Evolutionary conservation across 441 rosid species (phyloP), one percentile per base, ranked within the genome.

Genomic region (Dalechampia spathulata): DNA sequence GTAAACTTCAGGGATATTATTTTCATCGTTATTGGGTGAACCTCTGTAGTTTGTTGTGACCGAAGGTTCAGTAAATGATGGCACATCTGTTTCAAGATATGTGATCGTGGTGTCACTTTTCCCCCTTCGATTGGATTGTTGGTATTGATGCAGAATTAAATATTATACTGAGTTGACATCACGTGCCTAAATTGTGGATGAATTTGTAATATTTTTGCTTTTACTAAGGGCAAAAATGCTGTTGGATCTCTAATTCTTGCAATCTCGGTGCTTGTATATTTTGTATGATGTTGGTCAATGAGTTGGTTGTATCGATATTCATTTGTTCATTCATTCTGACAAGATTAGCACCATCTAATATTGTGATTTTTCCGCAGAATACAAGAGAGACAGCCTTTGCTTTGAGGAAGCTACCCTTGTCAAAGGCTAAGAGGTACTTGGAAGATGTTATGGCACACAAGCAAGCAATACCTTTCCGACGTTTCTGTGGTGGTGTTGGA

Each of bases 391-490:
- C 99, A 15, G 95, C 95, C 2, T 78, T 74, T 49, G 76, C 99
- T 41, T 69, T 94, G 49, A 75, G 95, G 57, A 90, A 78, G 81
- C 43, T 90, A 63, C 82, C 83, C 59, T 73, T 90, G 81, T 63
- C 17, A 39, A 87, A 87, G 90, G 97, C 99, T 4, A 93, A 93
- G 76, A 81, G 96, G 60, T 93, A 93, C 56, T 54, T 93, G 72
- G 99, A 93, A 66, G 99, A 93, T 90, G 99, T 93, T 27, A 67
- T 87, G 58, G 96, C 74, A 20, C 99, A 90, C 75, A 90, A 93
- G 71, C 99, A 93, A 68, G 99, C 97, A 20, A 87, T 90, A 10
- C 99, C 99, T 19, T 93, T 93, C 82, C 71, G 93, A 25, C 90
- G 97, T 6, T 93, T 83, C 73, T 93, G 97, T 36, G 47, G 97